phyloP scores from a whole-genome alignment of 768 basidiomycete genomes.

The Termitomyces sp. region DNA sequence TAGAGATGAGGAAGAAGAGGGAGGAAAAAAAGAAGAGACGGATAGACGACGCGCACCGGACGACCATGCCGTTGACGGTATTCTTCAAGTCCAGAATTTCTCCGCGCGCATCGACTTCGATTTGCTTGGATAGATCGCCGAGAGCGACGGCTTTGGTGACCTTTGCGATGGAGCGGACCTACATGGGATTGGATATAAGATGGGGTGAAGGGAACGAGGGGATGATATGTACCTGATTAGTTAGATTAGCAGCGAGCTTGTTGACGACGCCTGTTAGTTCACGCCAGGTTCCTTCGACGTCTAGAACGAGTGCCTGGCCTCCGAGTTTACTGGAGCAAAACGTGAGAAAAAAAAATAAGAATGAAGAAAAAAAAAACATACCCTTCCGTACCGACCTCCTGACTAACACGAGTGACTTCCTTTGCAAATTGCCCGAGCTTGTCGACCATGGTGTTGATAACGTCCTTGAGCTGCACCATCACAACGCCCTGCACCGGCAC shows the following conservation, averaged over 20 bases:
- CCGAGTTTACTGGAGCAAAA: conserved; percentile 65
- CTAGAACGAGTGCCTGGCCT: conserved; percentile 81
- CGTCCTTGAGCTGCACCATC: conserved; percentile 80
- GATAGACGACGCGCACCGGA: conserved; percentile 33
- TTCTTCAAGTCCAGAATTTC: conserved; percentile 85
- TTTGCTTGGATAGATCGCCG: conserved; percentile 87
- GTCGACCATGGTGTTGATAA: conserved; percentile 69
- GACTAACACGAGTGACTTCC: conserved; percentile 83
- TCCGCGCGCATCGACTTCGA: conserved; percentile 87
- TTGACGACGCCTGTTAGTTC: conserved; percentile 83
- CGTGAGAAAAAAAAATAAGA: too few species aligned
- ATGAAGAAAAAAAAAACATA: conserved; percentile 20
- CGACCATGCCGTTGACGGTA: conserved; percentile 61
- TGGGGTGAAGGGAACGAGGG: neutral
- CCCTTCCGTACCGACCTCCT: conserved; percentile 85
- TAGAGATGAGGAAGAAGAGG: conserved; percentile 33
- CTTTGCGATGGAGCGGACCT: conserved; percentile 82
- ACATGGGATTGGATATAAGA: conserved; percentile 4
- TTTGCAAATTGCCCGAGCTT: conserved; percentile 84
- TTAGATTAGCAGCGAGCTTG: conserved; percentile 77
- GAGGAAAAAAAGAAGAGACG: neutral
- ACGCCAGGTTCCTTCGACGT: conserved; percentile 90
- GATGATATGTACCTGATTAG: conserved; percentile 49
- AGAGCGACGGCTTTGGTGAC: conserved; percentile 94
- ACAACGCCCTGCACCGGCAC: conserved; percentile 77